phyloP scores from a whole-genome alignment of 352 stramenopile species.

The Lagenidium giganteum region DNA sequence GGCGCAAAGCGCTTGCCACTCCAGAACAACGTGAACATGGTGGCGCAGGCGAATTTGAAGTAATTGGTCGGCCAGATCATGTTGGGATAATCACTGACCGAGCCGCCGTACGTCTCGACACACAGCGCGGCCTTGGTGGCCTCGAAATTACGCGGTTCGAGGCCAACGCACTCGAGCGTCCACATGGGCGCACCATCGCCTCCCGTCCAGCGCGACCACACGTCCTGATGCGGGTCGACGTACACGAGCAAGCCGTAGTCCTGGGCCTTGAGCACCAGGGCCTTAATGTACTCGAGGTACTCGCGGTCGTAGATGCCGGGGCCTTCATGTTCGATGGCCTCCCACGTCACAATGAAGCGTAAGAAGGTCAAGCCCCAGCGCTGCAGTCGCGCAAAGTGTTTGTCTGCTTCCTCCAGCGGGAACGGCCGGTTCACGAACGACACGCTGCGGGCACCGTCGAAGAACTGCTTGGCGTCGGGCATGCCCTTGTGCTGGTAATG shows the following conservation, averaged over 20 bases:
- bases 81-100: slow-evolving; percentile 24
- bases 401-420: slow-evolving; percentile 60
- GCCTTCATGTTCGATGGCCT: slow-evolving; percentile 80
- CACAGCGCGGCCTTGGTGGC: slow-evolving; percentile 26
- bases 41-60: slow-evolving; percentile 35
- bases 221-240: slow-evolving; percentile 85
- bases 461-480: slow-evolving; percentile 10
- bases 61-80: slow-evolving; percentile 63
- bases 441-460: slow-evolving; percentile 9
- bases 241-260: slow-evolving; percentile 63
- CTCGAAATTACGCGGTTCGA: slow-evolving; percentile 38
- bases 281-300: slow-evolving; percentile 66
- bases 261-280: slow-evolving; percentile 37
- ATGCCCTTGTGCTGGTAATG: slow-evolving; percentile 23
- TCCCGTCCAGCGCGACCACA: slow-evolving; percentile 83
- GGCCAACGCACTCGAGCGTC: slow-evolving; percentile 69
- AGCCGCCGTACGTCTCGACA: slow-evolving; percentile 12
- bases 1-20: slow-evolving; percentile 41
- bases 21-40: slow-evolving; percentile 66
- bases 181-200: slow-evolving; percentile 82
- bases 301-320: slow-evolving; percentile 69
- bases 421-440: slow-evolving; percentile 76
- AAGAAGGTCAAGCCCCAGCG: slow-evolving; percentile 79
- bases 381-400: slow-evolving; percentile 62
- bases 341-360: slow-evolving; percentile 80